Base-by-base conservation (phyloP, 116 monocot genomes). In the Zostera marina region DNA sequence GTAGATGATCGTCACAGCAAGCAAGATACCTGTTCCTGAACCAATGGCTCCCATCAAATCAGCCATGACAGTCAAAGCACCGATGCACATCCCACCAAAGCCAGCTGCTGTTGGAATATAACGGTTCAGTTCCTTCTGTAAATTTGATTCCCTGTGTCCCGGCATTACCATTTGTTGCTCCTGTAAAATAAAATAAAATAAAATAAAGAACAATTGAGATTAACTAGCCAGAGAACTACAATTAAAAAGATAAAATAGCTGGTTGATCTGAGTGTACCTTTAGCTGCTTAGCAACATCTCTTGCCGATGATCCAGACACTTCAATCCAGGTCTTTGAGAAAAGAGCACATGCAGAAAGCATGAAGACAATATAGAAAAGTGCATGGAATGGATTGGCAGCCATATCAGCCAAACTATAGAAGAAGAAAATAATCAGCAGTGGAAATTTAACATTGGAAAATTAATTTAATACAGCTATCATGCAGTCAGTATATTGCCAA, bases 91-190 rank as follows among this genome's bases (percentile, higher is more conserved):
- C 1, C 76, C 76, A 2, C 76, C 76, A 59, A 76, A 76, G 9
- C 71, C 76, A 1, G 76, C 76, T 19, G 76, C 76, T 11, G 76
- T 76, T 9, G 76, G 76, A 47, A 76, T 76, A 46, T 76, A 76
- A 5, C 76, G 67, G 54, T 76, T 76, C 56, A 76, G 53, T 24
- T 76, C 76, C 67, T 76, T 76, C 67, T 76, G 71, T 9, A 76
- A 58, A 51, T 76, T 76, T 8, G 76, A 76, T 23, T 76, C 76
- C 0, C 76, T 64, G 52, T 76, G 76, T 0, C 83, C 83, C 9
- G 83, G 83, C 78, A 83, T 83, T 60, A 83, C 78, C 82, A 83
- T 83, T 83, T 83, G 83, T 75, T 82, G 83, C 11, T 83, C 83
- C 83, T 79, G 53, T 5, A 56, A 52, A 21, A 17, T 11, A 54